A percentile compares a stretch with the other conserved stretches of the same genome.
Conservation (phyloP, 371 early-diverging fungal genomes). For the Blastocladiella emersonii region DNA sequence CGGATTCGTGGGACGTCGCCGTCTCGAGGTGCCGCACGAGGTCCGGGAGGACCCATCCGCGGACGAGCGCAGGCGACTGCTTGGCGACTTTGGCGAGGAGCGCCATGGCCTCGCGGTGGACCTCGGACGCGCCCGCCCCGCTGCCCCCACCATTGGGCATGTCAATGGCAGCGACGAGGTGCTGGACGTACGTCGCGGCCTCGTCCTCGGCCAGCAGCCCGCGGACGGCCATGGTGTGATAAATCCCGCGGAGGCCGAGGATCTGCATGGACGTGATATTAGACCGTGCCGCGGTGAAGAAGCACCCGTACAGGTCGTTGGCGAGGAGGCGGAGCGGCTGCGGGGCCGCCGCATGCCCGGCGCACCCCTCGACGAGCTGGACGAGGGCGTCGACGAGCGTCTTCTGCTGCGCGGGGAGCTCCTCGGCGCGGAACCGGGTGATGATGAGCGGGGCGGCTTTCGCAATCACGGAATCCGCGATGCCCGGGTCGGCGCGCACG, state of each 20-base stretch:
- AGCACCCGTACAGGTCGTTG: background rate
- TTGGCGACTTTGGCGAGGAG: background rate
- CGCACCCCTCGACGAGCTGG: constrained; percentile 47
- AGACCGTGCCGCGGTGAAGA: background rate
- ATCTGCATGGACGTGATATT: no score
- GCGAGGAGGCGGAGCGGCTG: background rate
- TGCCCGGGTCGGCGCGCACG: constrained; percentile 46
- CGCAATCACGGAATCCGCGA: constrained; percentile 2
- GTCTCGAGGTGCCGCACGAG: background rate
- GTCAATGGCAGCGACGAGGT: background rate
- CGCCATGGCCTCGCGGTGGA: background rate
- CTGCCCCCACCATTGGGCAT: background rate
- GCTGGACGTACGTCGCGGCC: background rate
- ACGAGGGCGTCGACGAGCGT: constrained; percentile 47
- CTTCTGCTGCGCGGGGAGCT: constrained; percentile 41
- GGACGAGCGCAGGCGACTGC: background rate
- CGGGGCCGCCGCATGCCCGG: constrained; percentile 31
- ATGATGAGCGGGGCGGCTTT: constrained; percentile 35
- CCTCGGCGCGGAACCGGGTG: constrained; percentile 34
- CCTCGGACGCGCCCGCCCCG: background rate
- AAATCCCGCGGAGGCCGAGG: background rate
- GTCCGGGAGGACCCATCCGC: background rate
- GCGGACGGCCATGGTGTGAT: background rate
- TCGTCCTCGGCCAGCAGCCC: background rate
- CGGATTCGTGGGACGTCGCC: no score